Evolutionary conservation across 345 rosid genomes (phyloP), one percentile per base, ranked within the genome.

Genomic region (Camelina laxa): DNA sequence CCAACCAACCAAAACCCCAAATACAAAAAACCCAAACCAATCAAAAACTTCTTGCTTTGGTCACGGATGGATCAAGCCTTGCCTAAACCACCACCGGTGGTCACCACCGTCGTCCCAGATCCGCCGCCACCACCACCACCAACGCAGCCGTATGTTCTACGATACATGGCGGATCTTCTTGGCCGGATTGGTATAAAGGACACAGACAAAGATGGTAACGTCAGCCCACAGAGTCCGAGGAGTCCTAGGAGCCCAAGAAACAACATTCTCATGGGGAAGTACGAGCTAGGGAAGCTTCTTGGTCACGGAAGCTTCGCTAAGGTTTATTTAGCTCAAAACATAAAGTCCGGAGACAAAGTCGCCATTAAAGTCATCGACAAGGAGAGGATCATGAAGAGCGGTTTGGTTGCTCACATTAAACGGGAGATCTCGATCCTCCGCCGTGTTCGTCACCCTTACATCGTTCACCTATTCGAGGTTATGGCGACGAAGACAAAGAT

Each of bases 251-350:
- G 79, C 19, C 73, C 63, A 5, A 61, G 82, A 64, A 58, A 76
- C 48, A 11, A 72, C n/a, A 84, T 82, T 12, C 93, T 93, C 12
- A 83, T 93, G 17, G 92, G 87, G 24, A 85, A 83, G 30, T 93
- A 84, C 75, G 90, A 91, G 81, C 70, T 91, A 36, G 97, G 96
- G 31, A 83, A 80, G 70, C 83, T 93, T 6, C 85, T 93, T 6
- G 98, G 98, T 2, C 92, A 91, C 22, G 98, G 98, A 8, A 87
- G 86, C 70, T 89, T 91, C 66, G 98, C 98, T 2, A 93, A 93
- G 76, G 98, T 93, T 42, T 91, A 88, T 62, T 83, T 83, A 42
- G 98, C 97, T 4, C 85, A 87, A 17, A 83, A 86, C 69, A 76
- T 91, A 17, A 73, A 84, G 45, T 60, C 88, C 7, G 82, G 75